Evolutionary conservation across 164 flowering plant species (phyloP), one percentile per base, ranked within the genome.

Genomic region (Piper betle): DNA sequence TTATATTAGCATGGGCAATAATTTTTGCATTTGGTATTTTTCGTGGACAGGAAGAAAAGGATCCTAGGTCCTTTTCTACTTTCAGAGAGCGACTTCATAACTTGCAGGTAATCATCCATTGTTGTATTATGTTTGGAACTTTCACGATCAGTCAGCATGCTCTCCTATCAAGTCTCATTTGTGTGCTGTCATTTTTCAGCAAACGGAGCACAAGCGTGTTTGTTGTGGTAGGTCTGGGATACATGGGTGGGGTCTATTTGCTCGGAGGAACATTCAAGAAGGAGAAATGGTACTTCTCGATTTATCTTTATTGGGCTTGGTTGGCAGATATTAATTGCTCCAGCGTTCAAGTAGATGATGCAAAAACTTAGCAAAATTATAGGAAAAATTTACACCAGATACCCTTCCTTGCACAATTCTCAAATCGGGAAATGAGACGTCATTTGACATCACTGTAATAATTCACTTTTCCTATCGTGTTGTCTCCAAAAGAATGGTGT

Each of bases 161-260:
- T 25, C 33, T 25, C 39, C 53, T 59, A 66, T 64, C 73, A 61
- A 69, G 16, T 39, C 63, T 6, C 56, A 12, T 62, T 60, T 46
- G 33, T 52, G 50, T 39, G 58, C 37, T 60, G 5, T 61, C 53
- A 68, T 64, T 46, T 60, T 71, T 33, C 86, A 90, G 97, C 81
- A 72, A 72, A 86, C 96, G 1, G 95, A 90, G 75, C 79, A 77
- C 52, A 81, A 81, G 57, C 78, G 88, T 60, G 91, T 88, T 60
- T 88, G 96, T 80, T 83, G 87, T 71, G 99, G 99, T 63, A 77
- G 84, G 82, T 94, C 99, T 67, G 93, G 91, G 39, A 88, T 94
- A 77, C 99, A 94, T 75, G 93, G 97, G 46, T 91, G 99, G 97
- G 97, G 99, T 53, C 96, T 94, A 43, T 94, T 94, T 74, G 97